phyloP scores from a whole-genome alignment of 768 basidiomycete genomes.

The Termitomyces sp. region DNA sequence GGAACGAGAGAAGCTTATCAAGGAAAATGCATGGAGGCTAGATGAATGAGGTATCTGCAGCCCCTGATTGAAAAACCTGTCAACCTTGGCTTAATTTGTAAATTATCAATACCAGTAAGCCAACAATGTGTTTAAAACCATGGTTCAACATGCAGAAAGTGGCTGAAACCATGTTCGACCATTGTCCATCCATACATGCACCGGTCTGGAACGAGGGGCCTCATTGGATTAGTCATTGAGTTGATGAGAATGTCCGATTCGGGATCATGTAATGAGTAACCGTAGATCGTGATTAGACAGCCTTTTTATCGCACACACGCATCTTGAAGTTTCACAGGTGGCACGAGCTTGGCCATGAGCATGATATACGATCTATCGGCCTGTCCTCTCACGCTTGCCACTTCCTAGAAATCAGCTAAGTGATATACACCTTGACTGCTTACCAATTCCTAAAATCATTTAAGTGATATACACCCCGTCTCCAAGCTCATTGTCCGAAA shows the following conservation, averaged over 20 bases:
- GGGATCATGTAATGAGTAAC: neutral
- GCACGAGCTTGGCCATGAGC: neutral
- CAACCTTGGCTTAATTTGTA: neutral
- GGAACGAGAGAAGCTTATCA: conserved; percentile 73
- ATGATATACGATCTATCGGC: neutral
- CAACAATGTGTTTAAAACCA: neutral
- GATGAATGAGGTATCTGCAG: conserved; percentile 29
- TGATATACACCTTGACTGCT: conserved; percentile 17
- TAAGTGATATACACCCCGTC: conserved; percentile 25
- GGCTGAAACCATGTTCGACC: neutral
- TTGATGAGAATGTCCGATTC: neutral
- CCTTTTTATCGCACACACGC: neutral
- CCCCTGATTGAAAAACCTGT: too few species aligned
- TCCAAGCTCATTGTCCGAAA: conserved; percentile 18
- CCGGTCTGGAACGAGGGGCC: neutral
- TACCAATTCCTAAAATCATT: neutral
- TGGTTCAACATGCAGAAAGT: neutral
- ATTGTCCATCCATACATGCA: too few species aligned
- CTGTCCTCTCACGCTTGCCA: neutral
- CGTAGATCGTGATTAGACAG: neutral
- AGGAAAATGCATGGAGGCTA: conserved; percentile 77
- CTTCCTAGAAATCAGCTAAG: conserved; percentile 7
- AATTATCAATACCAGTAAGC: neutral
- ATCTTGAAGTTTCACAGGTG: neutral
- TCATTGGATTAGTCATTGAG: neutral